These are phyloP conservation scores for Clonostachys rosea DNA, from an alignment of 2,329 filamentous ascomycete species.

Conservation along the genomic window DNA sequence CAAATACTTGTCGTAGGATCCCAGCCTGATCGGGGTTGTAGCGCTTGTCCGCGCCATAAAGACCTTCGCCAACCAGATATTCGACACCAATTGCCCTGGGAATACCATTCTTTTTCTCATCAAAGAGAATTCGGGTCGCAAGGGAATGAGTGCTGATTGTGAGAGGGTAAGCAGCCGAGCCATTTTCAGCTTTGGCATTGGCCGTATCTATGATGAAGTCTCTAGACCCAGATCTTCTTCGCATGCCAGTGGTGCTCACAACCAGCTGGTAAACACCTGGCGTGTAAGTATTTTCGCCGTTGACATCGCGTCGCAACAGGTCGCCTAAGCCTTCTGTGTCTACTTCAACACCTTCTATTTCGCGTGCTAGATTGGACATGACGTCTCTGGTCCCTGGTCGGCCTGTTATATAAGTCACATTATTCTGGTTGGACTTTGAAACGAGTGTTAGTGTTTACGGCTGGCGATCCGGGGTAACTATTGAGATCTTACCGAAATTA, in stretches of 20 bases:
- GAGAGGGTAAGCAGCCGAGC: slow-evolving; percentile 2
- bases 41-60: slow-evolving; percentile 11
- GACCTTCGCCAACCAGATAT: slow-evolving; percentile 8
- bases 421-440: no score
- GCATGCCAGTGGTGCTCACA: neutral
- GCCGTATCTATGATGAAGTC: neutral
- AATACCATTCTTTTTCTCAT: slow-evolving; percentile 5
- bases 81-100: slow-evolving; percentile 30
- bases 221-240: neutral
- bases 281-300: neutral
- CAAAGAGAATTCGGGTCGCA: slow-evolving; percentile 2
- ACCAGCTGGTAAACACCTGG: slow-evolving; percentile 12
- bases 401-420: no score
- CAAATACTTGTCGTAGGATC: neutral
- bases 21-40: neutral
- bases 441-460: no score
- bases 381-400: no score
- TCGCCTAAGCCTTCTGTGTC: slow-evolving; percentile 4
- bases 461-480: no score
- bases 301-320: slow-evolving; percentile 15
- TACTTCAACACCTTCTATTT: no score
- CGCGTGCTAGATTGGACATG: no score
- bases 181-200: neutral
- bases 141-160: slow-evolving; percentile 4
- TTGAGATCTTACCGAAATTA: no score